Evolutionary conservation across 2,329 filamentous ascomycete species (phyloP).

Genomic region (Alternaria ethzedia): DNA sequence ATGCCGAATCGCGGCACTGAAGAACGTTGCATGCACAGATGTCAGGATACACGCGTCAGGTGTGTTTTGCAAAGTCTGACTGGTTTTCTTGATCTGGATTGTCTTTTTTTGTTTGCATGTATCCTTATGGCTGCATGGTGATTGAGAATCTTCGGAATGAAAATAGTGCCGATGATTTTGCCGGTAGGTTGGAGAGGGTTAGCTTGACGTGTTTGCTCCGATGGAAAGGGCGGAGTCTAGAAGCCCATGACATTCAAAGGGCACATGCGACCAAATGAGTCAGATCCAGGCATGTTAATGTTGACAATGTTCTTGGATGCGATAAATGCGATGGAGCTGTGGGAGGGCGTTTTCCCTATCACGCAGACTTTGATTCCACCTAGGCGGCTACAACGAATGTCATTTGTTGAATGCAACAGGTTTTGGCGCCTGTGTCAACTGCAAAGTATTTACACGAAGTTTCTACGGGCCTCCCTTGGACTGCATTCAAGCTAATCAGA

Average conservation of each 20-base stretch:
- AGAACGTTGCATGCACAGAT: neutral
- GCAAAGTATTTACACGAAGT: neutral
- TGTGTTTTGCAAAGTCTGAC: neutral
- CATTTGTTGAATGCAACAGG: neutral
- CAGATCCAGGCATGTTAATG: neutral
- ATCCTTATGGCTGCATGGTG: neutral
- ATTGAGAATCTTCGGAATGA: neutral
- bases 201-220: neutral
- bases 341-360: neutral
- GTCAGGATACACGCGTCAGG: neutral
- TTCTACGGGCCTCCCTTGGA: neutral
- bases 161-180: neutral
- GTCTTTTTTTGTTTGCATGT: neutral
- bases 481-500: neutral
- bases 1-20: neutral
- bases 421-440: neutral
- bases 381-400: slow-evolving; percentile 2
- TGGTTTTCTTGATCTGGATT: neutral
- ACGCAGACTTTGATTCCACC: neutral
- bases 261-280: neutral
- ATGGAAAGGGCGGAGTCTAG: neutral
- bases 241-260: neutral
- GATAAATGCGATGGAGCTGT: neutral
- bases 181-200: neutral
- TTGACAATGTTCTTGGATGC: neutral